Percentiles rank a stretch among this genome's conserved stretches.
Evolutionary conservation across 768 basidiomycete species (phyloP).

Genomic region (Leccinum rimulosum): DNA sequence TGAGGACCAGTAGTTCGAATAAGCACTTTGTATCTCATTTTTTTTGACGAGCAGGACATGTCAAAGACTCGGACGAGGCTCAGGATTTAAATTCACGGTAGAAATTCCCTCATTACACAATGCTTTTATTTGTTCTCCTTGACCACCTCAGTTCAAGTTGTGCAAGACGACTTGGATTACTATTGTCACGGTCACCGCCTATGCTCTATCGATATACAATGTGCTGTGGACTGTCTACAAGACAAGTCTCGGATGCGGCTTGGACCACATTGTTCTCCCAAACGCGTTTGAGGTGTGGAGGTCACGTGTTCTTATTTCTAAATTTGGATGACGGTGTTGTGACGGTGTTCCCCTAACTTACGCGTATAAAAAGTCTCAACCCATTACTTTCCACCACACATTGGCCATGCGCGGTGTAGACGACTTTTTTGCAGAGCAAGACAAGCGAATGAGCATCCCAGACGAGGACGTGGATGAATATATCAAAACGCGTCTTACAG

Average conservation of each 20-base stretch:
- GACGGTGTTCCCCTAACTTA: slow-evolving; percentile 7
- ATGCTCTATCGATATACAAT: not conserved
- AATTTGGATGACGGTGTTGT: not conserved
- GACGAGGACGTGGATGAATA: slow-evolving; percentile 54
- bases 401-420: slow-evolving; percentile 36
- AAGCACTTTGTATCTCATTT: not conserved
- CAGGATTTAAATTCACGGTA: too few species aligned
- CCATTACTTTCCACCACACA: not conserved
- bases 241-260: not conserved
- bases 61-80: too few species aligned
- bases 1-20: not conserved
- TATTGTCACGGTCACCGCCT: not conserved
- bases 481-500: slow-evolving; percentile 31
- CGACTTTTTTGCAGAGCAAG: slow-evolving; percentile 54
- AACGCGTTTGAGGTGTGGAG: too few species aligned
- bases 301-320: not conserved
- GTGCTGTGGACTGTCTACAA: not conserved
- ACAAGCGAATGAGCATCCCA: slow-evolving; percentile 49
- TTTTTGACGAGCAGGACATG: not conserved
- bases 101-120: not conserved
- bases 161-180: not conserved
- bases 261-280: too few species aligned
- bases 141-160: not conserved
- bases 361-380: not conserved
- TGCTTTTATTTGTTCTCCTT: not conserved